Conservation (phyloP, 768 basidiomycete species). For the Mycena floridula region DNA sequence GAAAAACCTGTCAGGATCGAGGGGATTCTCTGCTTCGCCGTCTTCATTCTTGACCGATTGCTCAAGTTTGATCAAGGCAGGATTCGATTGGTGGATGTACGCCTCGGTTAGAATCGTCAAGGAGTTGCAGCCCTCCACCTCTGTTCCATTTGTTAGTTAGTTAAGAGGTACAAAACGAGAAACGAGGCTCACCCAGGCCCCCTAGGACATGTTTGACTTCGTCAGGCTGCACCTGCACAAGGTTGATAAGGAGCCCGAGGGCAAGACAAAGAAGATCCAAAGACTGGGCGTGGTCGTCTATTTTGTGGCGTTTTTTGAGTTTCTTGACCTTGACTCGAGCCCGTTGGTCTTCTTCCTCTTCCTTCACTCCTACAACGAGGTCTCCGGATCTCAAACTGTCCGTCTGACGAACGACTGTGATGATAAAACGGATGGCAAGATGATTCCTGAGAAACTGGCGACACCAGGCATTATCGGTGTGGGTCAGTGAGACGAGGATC, state of each 20-base stretch:
- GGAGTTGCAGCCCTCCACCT: too few relatives aligned
- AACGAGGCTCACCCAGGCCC: conserved; percentile 38
- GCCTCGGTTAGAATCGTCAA: not conserved
- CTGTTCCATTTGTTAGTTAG: conserved; percentile 8
- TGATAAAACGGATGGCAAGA: too few relatives aligned
- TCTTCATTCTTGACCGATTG: not conserved
- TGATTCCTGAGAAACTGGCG: too few relatives aligned
- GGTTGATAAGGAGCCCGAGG: conserved; percentile 70
- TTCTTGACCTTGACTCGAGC: conserved; percentile 9
- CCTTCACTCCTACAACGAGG: not conserved
- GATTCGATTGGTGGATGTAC: conserved; percentile 1
- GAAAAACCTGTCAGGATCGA: conserved; percentile 40
- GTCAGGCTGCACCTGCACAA: conserved; percentile 51
- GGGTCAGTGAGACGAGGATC: conserved; percentile 67
- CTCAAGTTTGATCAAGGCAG: not conserved
- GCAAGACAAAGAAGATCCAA: conserved; percentile 74
- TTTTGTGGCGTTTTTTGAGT: conserved; percentile 9
- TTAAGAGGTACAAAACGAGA: not conserved
- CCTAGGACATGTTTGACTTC: conserved; percentile 40
- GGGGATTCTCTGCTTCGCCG: conserved; percentile 10
- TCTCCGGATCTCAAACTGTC: too few relatives aligned
- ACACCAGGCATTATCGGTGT: conserved; percentile 57
- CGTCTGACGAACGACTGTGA: too few relatives aligned
- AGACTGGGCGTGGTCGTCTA: conserved; percentile 27
- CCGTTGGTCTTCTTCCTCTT: conserved; percentile 5